A percentile compares a stretch with the other conserved stretches of the same genome.
Conservation (phyloP, 192 early-diverging fungal species). For the Piromyces sp. region DNA sequence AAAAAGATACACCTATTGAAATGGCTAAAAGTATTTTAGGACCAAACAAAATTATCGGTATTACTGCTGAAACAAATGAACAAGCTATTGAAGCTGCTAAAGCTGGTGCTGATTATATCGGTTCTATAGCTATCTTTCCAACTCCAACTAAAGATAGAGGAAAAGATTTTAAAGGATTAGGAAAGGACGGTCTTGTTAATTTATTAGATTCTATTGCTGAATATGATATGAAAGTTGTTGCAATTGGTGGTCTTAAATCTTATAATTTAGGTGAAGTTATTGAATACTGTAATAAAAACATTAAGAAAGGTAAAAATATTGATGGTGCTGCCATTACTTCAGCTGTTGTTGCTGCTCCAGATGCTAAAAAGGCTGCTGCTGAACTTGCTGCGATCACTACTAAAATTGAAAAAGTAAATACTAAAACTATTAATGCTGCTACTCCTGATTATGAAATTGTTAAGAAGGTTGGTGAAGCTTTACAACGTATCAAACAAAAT, state of each 20-base stretch:
- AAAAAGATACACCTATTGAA: slow-evolving; percentile 58
- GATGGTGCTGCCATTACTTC: slow-evolving; percentile 65
- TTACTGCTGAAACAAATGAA: slow-evolving; percentile 45
- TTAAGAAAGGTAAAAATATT: slow-evolving; percentile 11
- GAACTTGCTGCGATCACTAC: not conserved
- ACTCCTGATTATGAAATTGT: slow-evolving; percentile 5
- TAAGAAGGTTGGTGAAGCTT: slow-evolving; percentile 15
- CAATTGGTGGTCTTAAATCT: slow-evolving; percentile 64
- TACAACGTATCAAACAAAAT: slow-evolving; percentile 14
- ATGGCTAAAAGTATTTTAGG: slow-evolving; percentile 53
- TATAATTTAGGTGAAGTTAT: slow-evolving; percentile 40
- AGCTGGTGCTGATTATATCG: slow-evolving; percentile 64
- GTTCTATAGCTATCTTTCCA: slow-evolving; percentile 19
- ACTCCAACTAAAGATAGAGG: not conserved
- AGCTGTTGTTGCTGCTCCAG: slow-evolving; percentile 47
- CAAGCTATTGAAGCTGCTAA: slow-evolving; percentile 42
- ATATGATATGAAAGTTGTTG: slow-evolving; percentile 34
- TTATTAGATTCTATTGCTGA: slow-evolving; percentile 30
- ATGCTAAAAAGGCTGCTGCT: slow-evolving; percentile 29
- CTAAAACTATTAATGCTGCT: not conserved
- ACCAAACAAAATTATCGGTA: slow-evolving; percentile 60
- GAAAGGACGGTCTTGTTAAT: slow-evolving; percentile 34
- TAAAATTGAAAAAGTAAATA: not conserved
- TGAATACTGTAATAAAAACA: slow-evolving; percentile 15
- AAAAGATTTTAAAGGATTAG: slow-evolving; percentile 25